Conservation (phyloP, 1,284 basidiomycete species). For the Apiotrichum sp. region DNA sequence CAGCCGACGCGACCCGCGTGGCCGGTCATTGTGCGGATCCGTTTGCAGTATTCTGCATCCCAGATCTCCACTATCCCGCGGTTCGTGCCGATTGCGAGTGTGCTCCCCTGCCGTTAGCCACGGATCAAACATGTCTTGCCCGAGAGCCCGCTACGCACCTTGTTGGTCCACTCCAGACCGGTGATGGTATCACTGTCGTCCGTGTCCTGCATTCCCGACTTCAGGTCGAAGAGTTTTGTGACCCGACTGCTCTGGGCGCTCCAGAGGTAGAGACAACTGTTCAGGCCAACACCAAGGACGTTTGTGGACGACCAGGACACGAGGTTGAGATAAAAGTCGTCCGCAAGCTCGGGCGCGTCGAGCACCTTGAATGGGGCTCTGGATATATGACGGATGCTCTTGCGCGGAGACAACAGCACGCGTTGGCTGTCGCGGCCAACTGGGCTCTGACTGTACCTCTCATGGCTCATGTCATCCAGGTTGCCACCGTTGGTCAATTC, state of each 20-base stretch:
- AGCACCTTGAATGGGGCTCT: conserved; percentile 97
- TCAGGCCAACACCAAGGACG: conserved; percentile 87
- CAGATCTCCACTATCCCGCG: conserved; percentile 86
- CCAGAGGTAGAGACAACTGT: conserved; percentile 92
- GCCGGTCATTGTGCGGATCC: conserved; percentile 73
- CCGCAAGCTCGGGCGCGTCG: conserved; percentile 92
- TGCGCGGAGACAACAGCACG: conserved; percentile 77
- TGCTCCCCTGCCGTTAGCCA: conserved; percentile 58
- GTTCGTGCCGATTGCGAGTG: conserved; percentile 86
- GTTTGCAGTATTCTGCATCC: conserved; percentile 73
- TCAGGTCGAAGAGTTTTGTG: conserved; percentile 82
- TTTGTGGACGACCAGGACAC: conserved; percentile 97
- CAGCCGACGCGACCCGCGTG: conserved; percentile 86
- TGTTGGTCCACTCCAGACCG: conserved; percentile 86
- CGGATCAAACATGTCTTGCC: too few species aligned
- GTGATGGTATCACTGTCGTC: conserved; percentile 62
- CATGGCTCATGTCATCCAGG: conserved; percentile 59
- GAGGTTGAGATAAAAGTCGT: conserved; percentile 97
- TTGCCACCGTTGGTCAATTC: conserved; percentile 30
- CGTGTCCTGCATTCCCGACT: conserved; percentile 22
- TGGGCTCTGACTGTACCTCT: conserved; percentile 83
- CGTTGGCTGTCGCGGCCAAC: conserved; percentile 76
- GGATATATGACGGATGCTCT: conserved; percentile 73
- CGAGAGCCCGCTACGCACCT: conserved; percentile 49
- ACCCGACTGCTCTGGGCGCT: conserved; percentile 88